Evolutionary conservation across 2,329 filamentous ascomycete genomes (phyloP).

Genomic region (Alternaria triticimaculans): DNA sequence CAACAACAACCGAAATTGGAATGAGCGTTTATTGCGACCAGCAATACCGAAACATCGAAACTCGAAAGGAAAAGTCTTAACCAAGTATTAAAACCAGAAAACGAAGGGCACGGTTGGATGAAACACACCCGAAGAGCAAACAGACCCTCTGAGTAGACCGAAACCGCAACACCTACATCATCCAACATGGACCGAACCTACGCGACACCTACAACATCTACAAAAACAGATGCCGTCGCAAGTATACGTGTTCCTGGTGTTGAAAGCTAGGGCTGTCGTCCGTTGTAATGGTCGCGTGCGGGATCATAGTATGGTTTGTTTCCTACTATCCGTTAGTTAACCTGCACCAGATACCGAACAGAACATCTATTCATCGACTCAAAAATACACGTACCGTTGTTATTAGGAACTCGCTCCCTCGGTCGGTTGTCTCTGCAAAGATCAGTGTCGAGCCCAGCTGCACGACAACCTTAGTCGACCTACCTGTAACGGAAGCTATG

Average conservation of each 20-base stretch:
- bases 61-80: neutral
- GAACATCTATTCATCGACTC: neutral
- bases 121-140: slow-evolving; percentile 6
- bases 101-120: neutral
- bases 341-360: neutral
- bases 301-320: slow-evolving; percentile 32
- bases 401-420: slow-evolving; percentile 1
- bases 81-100: neutral
- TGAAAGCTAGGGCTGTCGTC: neutral
- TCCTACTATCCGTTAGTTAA: slow-evolving; percentile 12
- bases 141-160: slow-evolving; percentile 5
- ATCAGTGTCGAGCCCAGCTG: neutral
- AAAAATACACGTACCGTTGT: slow-evolving; percentile 1
- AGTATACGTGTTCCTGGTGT: neutral
- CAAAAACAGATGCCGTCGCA: slow-evolving; percentile 13
- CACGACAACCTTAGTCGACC: neutral
- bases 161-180: slow-evolving; percentile 14
- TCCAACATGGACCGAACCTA: neutral
- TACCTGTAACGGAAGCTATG: slow-evolving; percentile 57
- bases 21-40: neutral
- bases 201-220: slow-evolving; percentile 26
- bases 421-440: slow-evolving; percentile 43
- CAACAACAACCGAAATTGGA: neutral
- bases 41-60: neutral
- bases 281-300: slow-evolving; percentile 28